Conservation (phyloP, 2,329 filamentous ascomycete species). For the Penicillium sp. region DNA sequence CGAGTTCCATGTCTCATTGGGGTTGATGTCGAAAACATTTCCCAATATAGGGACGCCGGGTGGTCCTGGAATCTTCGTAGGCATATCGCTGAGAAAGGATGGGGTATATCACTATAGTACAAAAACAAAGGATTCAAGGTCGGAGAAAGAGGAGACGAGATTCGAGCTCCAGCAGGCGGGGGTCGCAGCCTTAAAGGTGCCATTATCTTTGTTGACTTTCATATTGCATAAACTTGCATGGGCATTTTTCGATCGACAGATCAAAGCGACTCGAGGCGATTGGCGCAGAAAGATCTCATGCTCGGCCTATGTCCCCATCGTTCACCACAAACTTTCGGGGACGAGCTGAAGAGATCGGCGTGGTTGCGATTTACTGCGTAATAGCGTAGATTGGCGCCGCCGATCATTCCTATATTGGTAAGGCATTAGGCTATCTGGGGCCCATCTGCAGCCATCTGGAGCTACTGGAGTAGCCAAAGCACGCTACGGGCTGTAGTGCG, state of each 20-base stretch:
- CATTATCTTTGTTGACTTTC: slow-evolving; percentile 17
- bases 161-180: slow-evolving; percentile 2
- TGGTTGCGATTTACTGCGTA: slow-evolving; percentile 27
- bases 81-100: slow-evolving; percentile 32
- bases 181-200: slow-evolving; percentile 10
- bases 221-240: slow-evolving; percentile 10
- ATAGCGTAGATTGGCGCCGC: slow-evolving; percentile 25
- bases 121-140: slow-evolving; percentile 2
- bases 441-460: slow-evolving; percentile 18
- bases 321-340: slow-evolving; percentile 19
- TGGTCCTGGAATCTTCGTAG: slow-evolving; percentile 51
- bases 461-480: slow-evolving; percentile 8
- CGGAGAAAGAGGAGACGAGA: slow-evolving; percentile 4
- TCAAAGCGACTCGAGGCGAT: slow-evolving; percentile 11
- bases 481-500: slow-evolving; percentile 23
- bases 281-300: slow-evolving; percentile 11
- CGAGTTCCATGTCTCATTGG: slow-evolving; percentile 50
- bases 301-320: slow-evolving; percentile 18
- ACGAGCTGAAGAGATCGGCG: slow-evolving; percentile 23
- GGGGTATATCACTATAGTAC: slow-evolving; percentile 10
- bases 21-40: slow-evolving; percentile 51
- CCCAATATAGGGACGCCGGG: slow-evolving; percentile 51
- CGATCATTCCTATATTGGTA: slow-evolving; percentile 19
- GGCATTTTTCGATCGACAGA: slow-evolving; percentile 21
- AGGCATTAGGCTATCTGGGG: slow-evolving; percentile 10